Conservation (phyloP, 306 rosid genomes). For the Glycyrrhiza uralensis region DNA sequence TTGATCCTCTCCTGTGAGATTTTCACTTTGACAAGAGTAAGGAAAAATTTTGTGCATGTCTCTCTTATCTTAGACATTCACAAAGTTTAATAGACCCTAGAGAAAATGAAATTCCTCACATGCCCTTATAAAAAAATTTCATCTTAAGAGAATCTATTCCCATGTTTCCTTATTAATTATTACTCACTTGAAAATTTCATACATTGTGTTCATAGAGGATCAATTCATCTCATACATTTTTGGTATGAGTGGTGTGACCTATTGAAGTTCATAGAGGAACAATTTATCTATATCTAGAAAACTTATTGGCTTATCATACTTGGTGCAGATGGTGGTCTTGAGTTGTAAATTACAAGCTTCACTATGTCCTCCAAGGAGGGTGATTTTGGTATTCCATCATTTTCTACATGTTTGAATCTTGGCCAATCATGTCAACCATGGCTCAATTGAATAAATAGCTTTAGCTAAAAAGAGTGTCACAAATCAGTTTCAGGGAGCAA, state of each 20-base stretch:
- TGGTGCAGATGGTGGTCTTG: constrained; percentile 32
- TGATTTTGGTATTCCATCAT: not conserved
- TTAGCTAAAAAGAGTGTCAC: not conserved
- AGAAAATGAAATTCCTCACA: not conserved
- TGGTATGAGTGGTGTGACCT: not conserved
- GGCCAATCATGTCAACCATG: not conserved
- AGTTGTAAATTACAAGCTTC: constrained; percentile 9
- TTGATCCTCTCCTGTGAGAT: not conserved
- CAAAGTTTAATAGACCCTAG: not conserved
- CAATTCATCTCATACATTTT: not conserved
- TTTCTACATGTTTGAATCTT: constrained; percentile 3
- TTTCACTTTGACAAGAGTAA: not conserved
- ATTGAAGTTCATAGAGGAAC: not conserved
- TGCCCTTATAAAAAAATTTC: not conserved
- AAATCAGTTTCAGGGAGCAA: not conserved
- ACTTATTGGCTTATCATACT: constrained; percentile 22
- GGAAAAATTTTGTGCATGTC: not conserved
- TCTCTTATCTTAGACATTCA: not conserved
- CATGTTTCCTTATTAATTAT: not conserved
- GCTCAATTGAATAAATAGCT: constrained; percentile 9
- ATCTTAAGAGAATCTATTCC: not conserved
- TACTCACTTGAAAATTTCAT: not conserved
- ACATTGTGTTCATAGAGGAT: not conserved
- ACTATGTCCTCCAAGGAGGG: not conserved
- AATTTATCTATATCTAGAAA: not conserved